Base-by-base conservation (phyloP, 768 basidiomycete genomes). In the Kwoniella sp. region DNA sequence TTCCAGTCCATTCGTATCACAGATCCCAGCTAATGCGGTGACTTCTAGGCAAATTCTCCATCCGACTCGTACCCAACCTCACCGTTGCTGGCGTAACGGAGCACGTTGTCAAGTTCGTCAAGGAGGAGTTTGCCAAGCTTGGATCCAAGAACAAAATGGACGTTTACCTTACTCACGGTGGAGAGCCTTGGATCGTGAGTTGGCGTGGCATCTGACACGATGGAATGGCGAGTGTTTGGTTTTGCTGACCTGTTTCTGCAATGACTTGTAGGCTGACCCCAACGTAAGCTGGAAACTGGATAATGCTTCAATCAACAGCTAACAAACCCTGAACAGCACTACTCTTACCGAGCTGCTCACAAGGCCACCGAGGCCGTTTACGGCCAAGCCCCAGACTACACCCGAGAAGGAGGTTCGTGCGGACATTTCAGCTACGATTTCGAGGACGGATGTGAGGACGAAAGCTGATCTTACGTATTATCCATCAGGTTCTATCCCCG, bases 341-440 rank as follows among this genome's bases (percentile, higher is more conserved):
- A 91, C 91, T 95, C 92, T 81, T 97, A 88, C 81, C 86, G 89
- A 71, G 94, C 95, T 0, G 95, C 92, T 1, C 88, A 86, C 72
- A 86, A 84, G 61, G 93, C 93, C 28, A 92, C 92, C n/a, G 86
- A 88, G 85, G 88, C 64, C 1, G 80, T 82, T 2, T 82, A 80
- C 65, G 76, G 77, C 7, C 73, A 77, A 57, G 69, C 74, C 17
- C 81, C 81, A 1, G 81, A 82, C 63, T 79, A 81, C 71, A 82
- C 81, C 23, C 68, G 81, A 55, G 81, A 82, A 67, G 81, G 81
- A 72, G 79, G 77, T 78, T 41, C 69, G 79, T 70, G 23, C 23
- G 47, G 22, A 17, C 45, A 31, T 11, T 47, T 15, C 41, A 9
- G 5, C 41, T 45, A 9, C 34, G 5, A 13, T 34, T 34, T 34